A percentile compares a stretch with the other conserved stretches of the same genome.
Conservation (phyloP, 1,284 basidiomycete genomes). For the Termitomyces sp. region DNA sequence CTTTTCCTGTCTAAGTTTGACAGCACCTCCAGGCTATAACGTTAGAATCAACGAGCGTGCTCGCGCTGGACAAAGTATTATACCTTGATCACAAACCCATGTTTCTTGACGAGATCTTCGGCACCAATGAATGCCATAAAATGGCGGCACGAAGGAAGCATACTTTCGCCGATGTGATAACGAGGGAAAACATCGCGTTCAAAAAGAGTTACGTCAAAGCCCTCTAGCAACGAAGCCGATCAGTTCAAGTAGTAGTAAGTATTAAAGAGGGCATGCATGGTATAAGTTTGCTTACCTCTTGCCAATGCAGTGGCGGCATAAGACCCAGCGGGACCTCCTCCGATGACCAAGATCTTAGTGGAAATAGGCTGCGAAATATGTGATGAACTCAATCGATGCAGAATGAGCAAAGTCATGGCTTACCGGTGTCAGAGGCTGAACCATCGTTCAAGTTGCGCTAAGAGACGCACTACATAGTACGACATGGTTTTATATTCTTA, state of each 20-base stretch:
- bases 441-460: no score
- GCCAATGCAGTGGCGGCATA: constrained; percentile 49
- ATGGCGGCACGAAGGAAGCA: constrained; percentile 39
- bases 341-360: constrained; percentile 30
- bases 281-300: constrained; percentile 8
- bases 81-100: constrained; percentile 37
- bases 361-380: not conserved
- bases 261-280: not conserved
- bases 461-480: no score
- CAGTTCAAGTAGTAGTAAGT: not conserved
- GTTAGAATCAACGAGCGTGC: not conserved
- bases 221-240: constrained; percentile 22
- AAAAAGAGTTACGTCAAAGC: constrained; percentile 44
- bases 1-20: constrained; percentile 33
- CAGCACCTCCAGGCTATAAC: constrained; percentile 31
- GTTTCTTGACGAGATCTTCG: constrained; percentile 32
- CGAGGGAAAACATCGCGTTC: constrained; percentile 49
- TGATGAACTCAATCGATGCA: no score
- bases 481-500: not conserved
- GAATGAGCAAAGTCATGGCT: not conserved
- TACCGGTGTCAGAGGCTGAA: not conserved
- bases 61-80: not conserved
- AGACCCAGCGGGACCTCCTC: constrained; percentile 50
- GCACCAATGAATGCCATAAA: constrained; percentile 41
- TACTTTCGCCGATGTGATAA: constrained; percentile 46